Evolutionary conservation across 176 grass and related monocot species (phyloP).

Genomic region (Musa beccarii): DNA sequence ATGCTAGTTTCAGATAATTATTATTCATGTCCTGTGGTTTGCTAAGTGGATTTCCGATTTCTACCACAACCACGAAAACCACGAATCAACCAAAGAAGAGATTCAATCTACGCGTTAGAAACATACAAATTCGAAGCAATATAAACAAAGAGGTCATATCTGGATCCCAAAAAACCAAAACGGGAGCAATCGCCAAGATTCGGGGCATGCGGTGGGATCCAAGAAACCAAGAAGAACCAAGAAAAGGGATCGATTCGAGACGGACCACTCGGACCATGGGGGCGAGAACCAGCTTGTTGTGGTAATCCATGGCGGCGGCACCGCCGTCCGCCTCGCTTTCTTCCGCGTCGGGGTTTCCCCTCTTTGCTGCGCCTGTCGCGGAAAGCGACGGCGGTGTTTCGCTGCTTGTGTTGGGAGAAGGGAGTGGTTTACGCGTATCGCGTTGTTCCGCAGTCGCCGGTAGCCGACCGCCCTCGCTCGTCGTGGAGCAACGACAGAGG

Average conservation of each 20-base stretch:
- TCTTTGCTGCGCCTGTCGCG: too few species aligned
- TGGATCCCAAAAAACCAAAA: not conserved
- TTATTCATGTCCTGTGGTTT: not conserved
- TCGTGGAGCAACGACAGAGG: too few species aligned
- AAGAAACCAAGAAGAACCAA: not conserved
- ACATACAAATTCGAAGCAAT: too few species aligned
- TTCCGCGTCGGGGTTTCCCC: not conserved
- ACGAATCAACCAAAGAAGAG: too few species aligned
- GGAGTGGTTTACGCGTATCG: not conserved
- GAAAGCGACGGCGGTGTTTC: too few species aligned
- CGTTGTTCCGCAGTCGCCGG: not conserved
- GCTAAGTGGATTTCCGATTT: not conserved
- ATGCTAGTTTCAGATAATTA: not conserved
- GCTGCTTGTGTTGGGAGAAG: too few species aligned
- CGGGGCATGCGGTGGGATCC: not conserved
- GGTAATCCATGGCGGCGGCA: slow-evolving; percentile 41
- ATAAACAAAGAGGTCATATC: too few species aligned
- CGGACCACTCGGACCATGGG: slow-evolving; percentile 94
- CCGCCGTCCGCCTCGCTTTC: not conserved
- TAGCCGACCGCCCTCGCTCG: too few species aligned
- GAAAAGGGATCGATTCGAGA: not conserved
- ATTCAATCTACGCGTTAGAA: too few species aligned
- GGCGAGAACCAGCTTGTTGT: slow-evolving; percentile 66
- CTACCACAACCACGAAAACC: not conserved
- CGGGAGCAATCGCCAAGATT: not conserved